Percentiles rank a stretch among this genome's conserved stretches.
Conservation (phyloP, 768 basidiomycete species). For the Mycena maculata region DNA sequence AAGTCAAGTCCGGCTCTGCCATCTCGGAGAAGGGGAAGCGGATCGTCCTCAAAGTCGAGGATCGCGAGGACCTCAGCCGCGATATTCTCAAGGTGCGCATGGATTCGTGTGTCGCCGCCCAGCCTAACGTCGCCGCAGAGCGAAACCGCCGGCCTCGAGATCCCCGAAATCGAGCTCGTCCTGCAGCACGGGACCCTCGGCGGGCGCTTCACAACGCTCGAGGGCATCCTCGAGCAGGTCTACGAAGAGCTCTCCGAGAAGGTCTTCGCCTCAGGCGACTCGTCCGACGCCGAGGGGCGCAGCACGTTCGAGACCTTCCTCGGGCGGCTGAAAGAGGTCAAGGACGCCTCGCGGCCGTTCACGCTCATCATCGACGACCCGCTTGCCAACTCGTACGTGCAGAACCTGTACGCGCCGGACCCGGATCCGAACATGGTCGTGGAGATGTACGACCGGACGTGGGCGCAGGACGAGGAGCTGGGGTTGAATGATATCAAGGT, state of each 20-base stretch:
- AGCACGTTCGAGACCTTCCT: slow-evolving; percentile 83
- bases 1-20: slow-evolving; percentile 94
- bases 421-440: slow-evolving; percentile 93
- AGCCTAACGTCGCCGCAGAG: slow-evolving; percentile 64
- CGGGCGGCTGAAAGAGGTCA: slow-evolving; percentile 79
- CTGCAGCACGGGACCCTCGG: slow-evolving; percentile 95
- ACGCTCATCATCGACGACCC: slow-evolving; percentile 97
- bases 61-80: slow-evolving; percentile 90
- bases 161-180: slow-evolving; percentile 95
- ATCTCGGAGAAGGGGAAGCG: slow-evolving; percentile 89
- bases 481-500: slow-evolving; percentile 93
- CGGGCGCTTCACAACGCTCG: slow-evolving; percentile 96
- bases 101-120: neutral
- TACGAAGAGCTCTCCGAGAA: slow-evolving; percentile 96
- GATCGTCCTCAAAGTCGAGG: slow-evolving; percentile 91
- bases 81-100: slow-evolving; percentile 89
- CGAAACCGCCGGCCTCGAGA: slow-evolving; percentile 88
- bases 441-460: slow-evolving; percentile 85
- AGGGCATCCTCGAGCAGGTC: slow-evolving; percentile 93
- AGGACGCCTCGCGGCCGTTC: slow-evolving; percentile 81
- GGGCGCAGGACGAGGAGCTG: slow-evolving; percentile 94
- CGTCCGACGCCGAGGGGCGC: slow-evolving; percentile 59
- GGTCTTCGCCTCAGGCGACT: slow-evolving; percentile 81
- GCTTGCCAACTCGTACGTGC: slow-evolving; percentile 93
- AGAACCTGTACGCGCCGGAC: slow-evolving; percentile 97